A percentile compares a stretch with the other conserved stretches of the same genome.
These are phyloP conservation scores for Potentilla sterilis DNA, from an alignment of 306 rosid genomes.

Conservation along the genomic window DNA sequence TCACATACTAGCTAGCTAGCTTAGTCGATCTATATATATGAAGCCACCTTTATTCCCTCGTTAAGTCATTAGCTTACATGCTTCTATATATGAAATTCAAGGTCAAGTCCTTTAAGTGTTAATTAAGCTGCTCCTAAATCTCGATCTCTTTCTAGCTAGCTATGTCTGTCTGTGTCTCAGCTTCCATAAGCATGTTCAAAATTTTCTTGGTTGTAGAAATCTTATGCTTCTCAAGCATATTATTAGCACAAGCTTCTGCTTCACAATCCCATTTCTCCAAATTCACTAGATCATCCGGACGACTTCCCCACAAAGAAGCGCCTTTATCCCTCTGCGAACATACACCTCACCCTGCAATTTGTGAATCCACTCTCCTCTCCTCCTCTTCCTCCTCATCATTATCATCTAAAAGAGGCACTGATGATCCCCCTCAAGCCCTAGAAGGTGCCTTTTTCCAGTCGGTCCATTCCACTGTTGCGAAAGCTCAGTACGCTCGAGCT, in stretches of 20 bases:
- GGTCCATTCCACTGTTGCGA: conserved; percentile 21
- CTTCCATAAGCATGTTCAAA: not conserved
- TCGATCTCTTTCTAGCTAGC: not conserved
- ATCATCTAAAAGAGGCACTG: not conserved
- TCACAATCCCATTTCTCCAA: conserved; percentile 28
- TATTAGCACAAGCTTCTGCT: conserved; percentile 9
- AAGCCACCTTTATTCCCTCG: conserved; percentile 2
- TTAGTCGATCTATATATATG: not conserved
- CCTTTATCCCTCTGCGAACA: conserved; percentile 21
- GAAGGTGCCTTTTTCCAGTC: conserved; percentile 18
- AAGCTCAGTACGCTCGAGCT: conserved; percentile 22
- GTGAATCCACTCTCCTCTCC: conserved; percentile 19
- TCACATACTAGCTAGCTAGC: not conserved
- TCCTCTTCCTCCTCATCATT: not conserved
- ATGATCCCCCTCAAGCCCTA: not conserved
- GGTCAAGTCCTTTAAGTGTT: too few relatives aligned
- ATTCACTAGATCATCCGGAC: conserved; percentile 2
- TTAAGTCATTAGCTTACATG: conserved; percentile 6
- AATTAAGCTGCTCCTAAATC: not conserved
- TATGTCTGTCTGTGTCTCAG: not conserved
- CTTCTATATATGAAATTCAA: not conserved
- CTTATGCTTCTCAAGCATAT: not conserved
- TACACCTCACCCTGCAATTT: conserved; percentile 21
- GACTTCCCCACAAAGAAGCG: conserved; percentile 3
- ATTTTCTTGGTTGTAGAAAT: not conserved